Conservation (phyloP, 73 alveolate genomes). For the Halteria grandinella region DNA sequence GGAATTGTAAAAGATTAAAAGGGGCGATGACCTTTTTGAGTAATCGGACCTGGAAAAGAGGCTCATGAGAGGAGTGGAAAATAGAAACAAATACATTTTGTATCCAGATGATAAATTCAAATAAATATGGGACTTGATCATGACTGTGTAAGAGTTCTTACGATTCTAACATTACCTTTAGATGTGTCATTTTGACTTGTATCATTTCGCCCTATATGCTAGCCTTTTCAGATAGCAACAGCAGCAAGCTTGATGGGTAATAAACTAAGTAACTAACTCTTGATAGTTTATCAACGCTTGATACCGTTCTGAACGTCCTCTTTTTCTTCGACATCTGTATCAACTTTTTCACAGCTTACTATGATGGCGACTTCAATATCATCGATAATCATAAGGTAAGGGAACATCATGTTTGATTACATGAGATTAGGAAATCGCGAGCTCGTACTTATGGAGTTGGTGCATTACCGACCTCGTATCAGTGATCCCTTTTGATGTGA, state of each 20-base stretch:
- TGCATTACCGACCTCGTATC: constrained; percentile 72
- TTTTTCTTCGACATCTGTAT: constrained; percentile 20
- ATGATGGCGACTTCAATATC: constrained; percentile 22
- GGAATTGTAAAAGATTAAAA: no score
- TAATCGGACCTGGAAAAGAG: no score
- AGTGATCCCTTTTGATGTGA: constrained; percentile 72
- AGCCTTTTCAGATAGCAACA: constrained; percentile 29
- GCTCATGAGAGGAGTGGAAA: no score
- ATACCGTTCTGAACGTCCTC: constrained; percentile 30
- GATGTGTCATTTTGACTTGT: constrained; percentile 26
- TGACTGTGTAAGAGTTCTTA: constrained; percentile 16
- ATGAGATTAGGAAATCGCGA: no score
- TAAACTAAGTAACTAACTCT: no score
- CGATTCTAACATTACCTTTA: neutral
- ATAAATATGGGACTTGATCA: constrained; percentile 40
- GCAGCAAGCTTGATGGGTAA: neutral
- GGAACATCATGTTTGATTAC: no score
- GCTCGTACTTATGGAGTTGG: constrained; percentile 69
- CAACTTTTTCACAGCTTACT: constrained; percentile 42
- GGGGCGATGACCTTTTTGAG: no score
- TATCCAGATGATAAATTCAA: constrained; percentile 26
- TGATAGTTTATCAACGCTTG: no score
- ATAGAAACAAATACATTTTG: constrained; percentile 5
- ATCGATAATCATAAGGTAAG: constrained; percentile 48
- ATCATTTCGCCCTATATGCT: constrained; percentile 16